Percentiles rank a stretch among this genome's conserved stretches.
Evolutionary conservation across 139 green algal genomes (phyloP).

Genomic region (Nannochloris sp.): DNA sequence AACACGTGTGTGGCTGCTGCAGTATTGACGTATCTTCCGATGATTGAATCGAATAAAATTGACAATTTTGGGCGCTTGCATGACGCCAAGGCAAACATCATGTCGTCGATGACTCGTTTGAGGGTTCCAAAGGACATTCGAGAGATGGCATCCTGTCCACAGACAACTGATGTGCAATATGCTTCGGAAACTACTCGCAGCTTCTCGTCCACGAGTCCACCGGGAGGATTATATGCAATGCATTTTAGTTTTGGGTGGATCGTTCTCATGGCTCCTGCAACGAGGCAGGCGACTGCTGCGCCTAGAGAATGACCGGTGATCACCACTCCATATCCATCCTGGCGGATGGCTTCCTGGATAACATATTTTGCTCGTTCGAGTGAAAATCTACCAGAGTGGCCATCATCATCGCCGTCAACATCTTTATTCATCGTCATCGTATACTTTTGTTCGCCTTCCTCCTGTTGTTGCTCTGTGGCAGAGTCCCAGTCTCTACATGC

Average conservation of each 20-base stretch:
- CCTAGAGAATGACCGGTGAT: slow-evolving; percentile 63
- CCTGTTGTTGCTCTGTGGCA: too few species aligned
- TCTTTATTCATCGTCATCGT: too few species aligned
- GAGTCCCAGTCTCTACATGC: too few species aligned
- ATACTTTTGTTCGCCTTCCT: too few species aligned
- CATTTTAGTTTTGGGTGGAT: slow-evolving; percentile 31
- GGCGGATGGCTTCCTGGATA: slow-evolving; percentile 4
- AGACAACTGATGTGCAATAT: slow-evolving; percentile 39
- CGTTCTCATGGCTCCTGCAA: slow-evolving; percentile 43
- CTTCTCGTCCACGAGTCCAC: slow-evolving; percentile 17
- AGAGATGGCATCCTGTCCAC: slow-evolving; percentile 53
- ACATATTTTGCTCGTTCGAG: neutral
- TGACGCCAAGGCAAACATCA: slow-evolving; percentile 34
- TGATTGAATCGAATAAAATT: slow-evolving; percentile 25
- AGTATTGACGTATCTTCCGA: slow-evolving; percentile 8
- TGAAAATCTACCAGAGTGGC: neutral
- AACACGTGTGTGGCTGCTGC: neutral
- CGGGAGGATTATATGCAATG: slow-evolving; percentile 53
- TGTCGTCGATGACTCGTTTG: slow-evolving; percentile 40
- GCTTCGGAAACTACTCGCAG: slow-evolving; percentile 12
- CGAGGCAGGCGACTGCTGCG: slow-evolving; percentile 49
- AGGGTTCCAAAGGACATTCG: slow-evolving; percentile 39
- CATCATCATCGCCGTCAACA: too few species aligned
- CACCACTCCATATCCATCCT: slow-evolving; percentile 38
- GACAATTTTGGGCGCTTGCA: slow-evolving; percentile 41